Evolutionary conservation across 805 yeast genomes (phyloP), one percentile per base, ranked within the genome.

Genomic region (Blastobotrys terrestris): DNA sequence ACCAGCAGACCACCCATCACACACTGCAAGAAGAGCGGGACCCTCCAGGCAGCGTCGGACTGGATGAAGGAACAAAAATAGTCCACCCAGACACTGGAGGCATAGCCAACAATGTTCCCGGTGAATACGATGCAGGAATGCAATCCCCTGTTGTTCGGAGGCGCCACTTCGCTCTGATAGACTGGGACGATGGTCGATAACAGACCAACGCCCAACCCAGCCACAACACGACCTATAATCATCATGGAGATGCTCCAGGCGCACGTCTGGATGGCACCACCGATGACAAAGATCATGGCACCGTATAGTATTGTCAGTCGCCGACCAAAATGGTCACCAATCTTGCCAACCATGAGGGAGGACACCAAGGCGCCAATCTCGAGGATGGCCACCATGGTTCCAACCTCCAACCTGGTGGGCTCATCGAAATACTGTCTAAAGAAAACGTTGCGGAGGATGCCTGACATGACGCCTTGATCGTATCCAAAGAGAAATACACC

Each of bases 381-480:
- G 51, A 90, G 73, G 52, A 90, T 85, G 14, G 96, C 90, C 11
- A 90, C 94, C 77, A 90, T 85, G 2, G 92, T 79, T 18, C 97
- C 97, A 43, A 89, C 79, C 55, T 79, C 77, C 1, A 88, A 77
- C 14, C 94, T 77, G 2, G 83, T 71, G 1, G 97, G 97, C 46
- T 86, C 63, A 58, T 82, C 64, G 68, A 87, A 90, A 67, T 84
- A 87, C 18, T 72, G 72, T 55, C 78, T 78, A 68, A 90, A 90
- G 52, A 84, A 77, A 6, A 75, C 77, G 48, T 86, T 89, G 39
- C 94, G 85, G 50, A 91, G 72, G 46, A 91, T 81, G 2, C 96
- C 95, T 46, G 90, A 82, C 80, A 91, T 87, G 48, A 89, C 95
- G 53, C 97, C 97, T 69, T 90, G 90, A 64, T 84, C 91, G 66